Percentiles rank a stretch among this genome's conserved stretches.
Evolutionary conservation across 257 asterid species (phyloP).

Genomic region (Capsicum rhomboideum): DNA sequence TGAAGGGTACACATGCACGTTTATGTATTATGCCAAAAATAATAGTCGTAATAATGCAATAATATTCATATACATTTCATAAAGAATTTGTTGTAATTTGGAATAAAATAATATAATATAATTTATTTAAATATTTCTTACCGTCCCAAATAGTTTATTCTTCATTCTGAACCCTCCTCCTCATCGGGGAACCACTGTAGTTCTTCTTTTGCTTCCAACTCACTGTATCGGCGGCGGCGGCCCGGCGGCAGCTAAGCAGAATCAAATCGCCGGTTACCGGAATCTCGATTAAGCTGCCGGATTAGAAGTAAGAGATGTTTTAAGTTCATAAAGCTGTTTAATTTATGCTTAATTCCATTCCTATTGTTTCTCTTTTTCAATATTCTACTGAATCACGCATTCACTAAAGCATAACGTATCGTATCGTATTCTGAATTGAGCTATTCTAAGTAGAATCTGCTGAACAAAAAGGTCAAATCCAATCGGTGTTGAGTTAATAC

Average conservation of each 20-base stretch:
- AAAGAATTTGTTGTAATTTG: too few species aligned
- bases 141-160: neutral
- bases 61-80: too few species aligned
- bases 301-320: neutral
- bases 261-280: neutral
- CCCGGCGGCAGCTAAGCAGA: too few species aligned
- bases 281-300: neutral
- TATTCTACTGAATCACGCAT: neutral
- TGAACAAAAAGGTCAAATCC: neutral
- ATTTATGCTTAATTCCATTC: neutral
- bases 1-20: too few species aligned
- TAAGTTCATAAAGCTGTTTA: neutral
- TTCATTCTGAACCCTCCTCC: neutral
- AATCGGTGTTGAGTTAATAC: neutral
- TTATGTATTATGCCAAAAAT: too few species aligned
- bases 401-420: neutral
- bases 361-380: neutral
- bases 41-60: too few species aligned
- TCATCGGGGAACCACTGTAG: neutral
- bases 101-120: too few species aligned
- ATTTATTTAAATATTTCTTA: neutral
- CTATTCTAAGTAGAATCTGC: neutral
- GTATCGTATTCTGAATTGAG: neutral
- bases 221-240: neutral
- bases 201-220: neutral